phyloP scores from a whole-genome alignment of 2,329 filamentous ascomycete genomes.

The Lachnellula willkommii region DNA sequence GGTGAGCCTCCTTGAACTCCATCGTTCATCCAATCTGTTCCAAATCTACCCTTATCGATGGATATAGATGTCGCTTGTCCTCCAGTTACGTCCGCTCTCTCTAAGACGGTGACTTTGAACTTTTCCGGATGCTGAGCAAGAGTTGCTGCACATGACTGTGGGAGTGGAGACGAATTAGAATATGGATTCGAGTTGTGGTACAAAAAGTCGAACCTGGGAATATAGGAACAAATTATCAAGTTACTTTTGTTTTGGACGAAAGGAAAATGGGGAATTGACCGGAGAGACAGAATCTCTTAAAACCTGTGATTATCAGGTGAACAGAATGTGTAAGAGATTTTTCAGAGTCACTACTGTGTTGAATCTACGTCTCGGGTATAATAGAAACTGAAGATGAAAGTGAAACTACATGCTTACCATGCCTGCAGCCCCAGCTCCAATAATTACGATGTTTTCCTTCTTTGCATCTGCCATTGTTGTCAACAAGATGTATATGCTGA shows the following conservation, averaged over 20 bases:
- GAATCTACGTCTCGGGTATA: neutral
- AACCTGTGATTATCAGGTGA: too few relatives aligned
- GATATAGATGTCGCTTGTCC: constrained; percentile 57
- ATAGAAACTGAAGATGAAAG: neutral
- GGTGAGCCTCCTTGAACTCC: constrained; percentile 56
- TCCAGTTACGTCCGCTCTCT: constrained; percentile 52
- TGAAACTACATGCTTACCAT: constrained; percentile 38
- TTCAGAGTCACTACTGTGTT: too few relatives aligned
- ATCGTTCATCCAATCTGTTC: constrained; percentile 57
- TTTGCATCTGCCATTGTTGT: constrained; percentile 2
- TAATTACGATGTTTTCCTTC: constrained; percentile 49
- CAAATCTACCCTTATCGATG: constrained; percentile 50
- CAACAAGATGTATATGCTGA: neutral
- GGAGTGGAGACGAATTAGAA: neutral
- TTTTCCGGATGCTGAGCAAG: constrained; percentile 59
- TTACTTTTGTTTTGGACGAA: too few relatives aligned
- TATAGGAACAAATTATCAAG: too few relatives aligned
- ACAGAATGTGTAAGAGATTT: too few relatives aligned
- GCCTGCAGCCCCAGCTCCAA: constrained; percentile 59
- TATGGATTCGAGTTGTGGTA: neutral
- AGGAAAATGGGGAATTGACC: too few relatives aligned
- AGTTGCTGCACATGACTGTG: constrained; percentile 59
- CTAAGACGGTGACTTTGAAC: constrained; percentile 60
- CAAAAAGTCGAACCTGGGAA: too few relatives aligned
- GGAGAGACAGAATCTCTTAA: too few relatives aligned